Conservation (phyloP, 2,329 filamentous ascomycete species). For the Pseudopithomyces maydicus region DNA sequence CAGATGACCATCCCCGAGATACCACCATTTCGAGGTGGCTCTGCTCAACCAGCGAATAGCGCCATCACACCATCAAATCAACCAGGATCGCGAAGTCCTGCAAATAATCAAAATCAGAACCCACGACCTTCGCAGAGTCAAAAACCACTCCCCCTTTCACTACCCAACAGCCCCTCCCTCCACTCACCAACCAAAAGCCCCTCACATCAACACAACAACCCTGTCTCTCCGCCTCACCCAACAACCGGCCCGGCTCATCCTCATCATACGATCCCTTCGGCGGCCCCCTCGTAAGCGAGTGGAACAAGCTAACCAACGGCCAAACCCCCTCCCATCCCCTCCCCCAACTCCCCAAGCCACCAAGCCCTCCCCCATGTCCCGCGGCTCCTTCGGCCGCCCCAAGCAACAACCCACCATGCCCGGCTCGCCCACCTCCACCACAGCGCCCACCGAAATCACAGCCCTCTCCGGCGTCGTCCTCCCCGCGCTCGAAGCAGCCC, state of each 20-base stretch:
- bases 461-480: constrained; percentile 90
- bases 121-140: constrained; percentile 17
- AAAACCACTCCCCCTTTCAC: constrained; percentile 25
- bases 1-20: constrained; percentile 41
- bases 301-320: constrained; percentile 13
- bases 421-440: constrained; percentile 40
- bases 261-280: constrained; percentile 37
- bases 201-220: constrained; percentile 30
- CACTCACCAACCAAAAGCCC: constrained; percentile 30
- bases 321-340: constrained; percentile 10
- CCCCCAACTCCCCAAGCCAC: constrained; percentile 11
- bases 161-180: constrained; percentile 32
- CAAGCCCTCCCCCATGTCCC: constrained; percentile 28
- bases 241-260: constrained; percentile 26
- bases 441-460: constrained; percentile 71
- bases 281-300: constrained; percentile 23
- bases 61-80: constrained; percentile 25
- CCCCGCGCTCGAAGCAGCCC: constrained; percentile 87
- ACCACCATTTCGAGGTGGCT: constrained; percentile 37
- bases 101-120: constrained; percentile 16
- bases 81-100: constrained; percentile 27
- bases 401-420: constrained; percentile 17
- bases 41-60: constrained; percentile 18
- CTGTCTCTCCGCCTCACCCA: constrained; percentile 17
- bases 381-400: constrained; percentile 36